Evolutionary conservation across 1,284 basidiomycete species (phyloP).

Genomic region (Athelia sp.): DNA sequence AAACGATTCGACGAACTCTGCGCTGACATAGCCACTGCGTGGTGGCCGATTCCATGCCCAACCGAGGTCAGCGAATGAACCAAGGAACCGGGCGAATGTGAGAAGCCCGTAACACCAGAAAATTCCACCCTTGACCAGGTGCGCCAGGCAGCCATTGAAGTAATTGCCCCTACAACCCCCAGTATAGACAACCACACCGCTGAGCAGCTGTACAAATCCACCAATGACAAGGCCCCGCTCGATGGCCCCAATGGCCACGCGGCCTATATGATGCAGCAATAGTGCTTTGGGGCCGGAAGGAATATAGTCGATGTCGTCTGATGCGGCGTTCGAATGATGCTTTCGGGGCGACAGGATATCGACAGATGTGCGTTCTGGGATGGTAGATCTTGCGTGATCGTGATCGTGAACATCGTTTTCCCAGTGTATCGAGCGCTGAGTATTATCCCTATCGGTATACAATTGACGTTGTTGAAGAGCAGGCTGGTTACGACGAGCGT

Average conservation of each 20-base stretch:
- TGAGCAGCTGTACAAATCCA: slow-evolving; percentile 59
- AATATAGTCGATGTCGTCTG: slow-evolving; percentile 37
- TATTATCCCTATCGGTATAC: background rate
- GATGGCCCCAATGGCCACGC: slow-evolving; percentile 41
- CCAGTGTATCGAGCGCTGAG: slow-evolving; percentile 31
- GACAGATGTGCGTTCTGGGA: slow-evolving; percentile 43
- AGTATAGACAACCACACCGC: slow-evolving; percentile 76
- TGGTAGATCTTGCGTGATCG: slow-evolving; percentile 30
- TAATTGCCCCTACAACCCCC: slow-evolving; percentile 77
- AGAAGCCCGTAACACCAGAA: slow-evolving; percentile 91
- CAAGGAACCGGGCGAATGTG: slow-evolving; percentile 89
- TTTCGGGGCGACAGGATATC: slow-evolving; percentile 34
- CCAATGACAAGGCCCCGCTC: slow-evolving; percentile 67
- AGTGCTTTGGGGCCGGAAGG: slow-evolving; percentile 16
- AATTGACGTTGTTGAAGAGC: background rate
- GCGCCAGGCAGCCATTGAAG: slow-evolving; percentile 83
- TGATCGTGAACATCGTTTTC: slow-evolving; percentile 41
- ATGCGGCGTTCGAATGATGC: slow-evolving; percentile 55
- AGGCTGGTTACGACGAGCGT: background rate
- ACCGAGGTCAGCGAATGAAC: slow-evolving; percentile 82
- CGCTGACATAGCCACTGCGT: slow-evolving; percentile 49
- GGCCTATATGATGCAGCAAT: slow-evolving; percentile 36
- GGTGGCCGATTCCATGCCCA: slow-evolving; percentile 93
- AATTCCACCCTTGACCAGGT: slow-evolving; percentile 90
- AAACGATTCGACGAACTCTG: slow-evolving; percentile 84